phyloP scores from a whole-genome alignment of 108 stramenopile genomes.

The Cyclotella cryptica region DNA sequence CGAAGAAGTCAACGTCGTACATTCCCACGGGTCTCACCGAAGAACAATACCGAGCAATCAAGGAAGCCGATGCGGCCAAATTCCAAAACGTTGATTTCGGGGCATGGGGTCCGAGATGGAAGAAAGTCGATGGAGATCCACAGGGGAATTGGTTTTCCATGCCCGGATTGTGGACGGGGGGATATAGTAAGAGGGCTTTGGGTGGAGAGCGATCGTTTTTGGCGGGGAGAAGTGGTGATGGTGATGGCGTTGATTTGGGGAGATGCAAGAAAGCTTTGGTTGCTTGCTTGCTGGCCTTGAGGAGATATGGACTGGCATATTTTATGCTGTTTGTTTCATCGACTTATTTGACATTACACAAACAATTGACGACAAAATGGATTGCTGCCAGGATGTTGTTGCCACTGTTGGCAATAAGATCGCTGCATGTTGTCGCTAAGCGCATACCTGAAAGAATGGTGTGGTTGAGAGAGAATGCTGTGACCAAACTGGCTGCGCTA shows the following conservation, averaged over 20 bases:
- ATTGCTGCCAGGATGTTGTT: neutral
- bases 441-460: neutral
- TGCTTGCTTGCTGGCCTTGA: neutral
- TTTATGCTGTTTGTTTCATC: neutral
- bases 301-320: neutral
- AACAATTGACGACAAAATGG: neutral
- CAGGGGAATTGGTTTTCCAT: constrained; percentile 72
- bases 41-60: constrained; percentile 61
- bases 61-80: constrained; percentile 56
- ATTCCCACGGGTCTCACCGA: constrained; percentile 64
- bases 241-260: neutral
- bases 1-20: constrained; percentile 34
- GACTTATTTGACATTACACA: neutral
- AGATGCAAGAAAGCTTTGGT: neutral
- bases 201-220: neutral
- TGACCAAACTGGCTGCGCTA: neutral
- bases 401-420: constrained; percentile 8
- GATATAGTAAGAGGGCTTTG: constrained; percentile 30
- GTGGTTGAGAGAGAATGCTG: neutral
- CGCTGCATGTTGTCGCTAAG: neutral
- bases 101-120: constrained; percentile 71
- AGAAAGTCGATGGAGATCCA: constrained; percentile 48
- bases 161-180: constrained; percentile 62
- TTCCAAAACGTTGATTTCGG: constrained; percentile 58
- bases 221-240: neutral